Percentiles rank a stretch among this genome's conserved stretches.
These are phyloP conservation scores for Rhodomyrtus psidioides DNA, from an alignment of 441 rosid genomes.

Conservation along the genomic window DNA sequence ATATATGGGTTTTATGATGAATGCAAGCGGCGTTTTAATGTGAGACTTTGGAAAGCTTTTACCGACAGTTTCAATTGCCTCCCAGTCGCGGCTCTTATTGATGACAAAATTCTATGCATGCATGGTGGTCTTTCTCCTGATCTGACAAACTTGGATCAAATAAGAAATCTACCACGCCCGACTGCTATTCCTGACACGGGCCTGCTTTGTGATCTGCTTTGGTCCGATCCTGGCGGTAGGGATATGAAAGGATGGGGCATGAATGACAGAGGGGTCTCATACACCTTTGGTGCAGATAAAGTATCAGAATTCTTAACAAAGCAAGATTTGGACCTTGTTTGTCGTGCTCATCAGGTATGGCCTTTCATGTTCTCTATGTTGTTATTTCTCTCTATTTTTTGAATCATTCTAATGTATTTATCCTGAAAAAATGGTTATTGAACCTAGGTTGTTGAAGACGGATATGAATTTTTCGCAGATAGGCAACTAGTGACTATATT, in stretches of 20 bases:
- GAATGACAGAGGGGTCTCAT: constrained; percentile 94
- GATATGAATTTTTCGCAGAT: constrained; percentile 88
- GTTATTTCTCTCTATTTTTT: neutral
- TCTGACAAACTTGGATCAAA: constrained; percentile 57
- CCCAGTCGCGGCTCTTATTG: constrained; percentile 84
- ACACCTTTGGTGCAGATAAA: constrained; percentile 79
- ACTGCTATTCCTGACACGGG: constrained; percentile 75
- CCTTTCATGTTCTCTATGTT: neutral
- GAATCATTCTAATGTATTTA: neutral
- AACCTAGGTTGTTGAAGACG: constrained; percentile 90
- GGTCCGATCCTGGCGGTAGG: constrained; percentile 91
- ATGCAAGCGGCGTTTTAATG: constrained; percentile 82
- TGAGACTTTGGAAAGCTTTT: constrained; percentile 81
- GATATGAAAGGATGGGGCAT: constrained; percentile 89
- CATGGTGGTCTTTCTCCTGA: constrained; percentile 97
- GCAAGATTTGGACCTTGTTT: constrained; percentile 85
- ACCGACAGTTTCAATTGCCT: constrained; percentile 87
- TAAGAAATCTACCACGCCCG: constrained; percentile 67
- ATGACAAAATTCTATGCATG: constrained; percentile 90
- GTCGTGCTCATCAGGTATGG: constrained; percentile 96
- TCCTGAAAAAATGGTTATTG: neutral
- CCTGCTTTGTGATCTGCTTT: constrained; percentile 81
- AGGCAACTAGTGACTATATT: constrained; percentile 85
- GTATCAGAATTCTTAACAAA: constrained; percentile 66
- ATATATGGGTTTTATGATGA: constrained; percentile 91